phyloP scores from a whole-genome alignment of 169 alveolate genomes.

The Plasmodium reichenowi region DNA sequence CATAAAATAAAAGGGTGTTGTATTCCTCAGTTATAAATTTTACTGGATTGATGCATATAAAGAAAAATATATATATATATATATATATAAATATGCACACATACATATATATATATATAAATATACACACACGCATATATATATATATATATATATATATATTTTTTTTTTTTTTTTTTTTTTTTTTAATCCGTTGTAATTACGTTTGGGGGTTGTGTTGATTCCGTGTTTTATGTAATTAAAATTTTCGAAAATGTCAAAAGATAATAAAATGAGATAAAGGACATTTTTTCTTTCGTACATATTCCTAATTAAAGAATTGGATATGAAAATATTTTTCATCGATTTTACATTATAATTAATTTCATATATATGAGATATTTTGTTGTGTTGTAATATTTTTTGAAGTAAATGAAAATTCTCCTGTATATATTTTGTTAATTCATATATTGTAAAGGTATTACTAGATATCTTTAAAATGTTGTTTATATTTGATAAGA shows the following conservation, averaged over 20 bases:
- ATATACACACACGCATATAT: neutral
- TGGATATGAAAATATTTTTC: conserved; percentile 23
- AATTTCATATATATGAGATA: conserved; percentile 9
- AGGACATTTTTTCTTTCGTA: conserved; percentile 8
- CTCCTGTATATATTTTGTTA: conserved; percentile 4
- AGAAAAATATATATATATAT: neutral
- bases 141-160: neutral
- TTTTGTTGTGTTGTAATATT: conserved; percentile 24
- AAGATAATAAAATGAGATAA: neutral
- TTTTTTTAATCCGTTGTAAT: neutral
- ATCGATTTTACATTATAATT: conserved; percentile 11
- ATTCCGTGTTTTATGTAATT: conserved; percentile 16
- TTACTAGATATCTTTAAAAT: conserved; percentile 18
- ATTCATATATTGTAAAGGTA: neutral
- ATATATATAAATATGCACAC: neutral
- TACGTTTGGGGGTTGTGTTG: conserved; percentile 43
- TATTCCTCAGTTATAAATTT: conserved; percentile 57
- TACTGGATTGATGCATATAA: conserved; percentile 5
- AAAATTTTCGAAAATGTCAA: conserved; percentile 20
- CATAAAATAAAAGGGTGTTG: conserved; percentile 20
- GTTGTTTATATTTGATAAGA: conserved; percentile 11
- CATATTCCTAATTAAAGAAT: conserved; percentile 11
- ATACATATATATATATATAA: neutral
- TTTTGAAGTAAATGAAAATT: conserved; percentile 21
- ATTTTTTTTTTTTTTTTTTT: too few species aligned